phyloP scores from a whole-genome alignment of 257 asterid species.

The Coffea canephora region DNA sequence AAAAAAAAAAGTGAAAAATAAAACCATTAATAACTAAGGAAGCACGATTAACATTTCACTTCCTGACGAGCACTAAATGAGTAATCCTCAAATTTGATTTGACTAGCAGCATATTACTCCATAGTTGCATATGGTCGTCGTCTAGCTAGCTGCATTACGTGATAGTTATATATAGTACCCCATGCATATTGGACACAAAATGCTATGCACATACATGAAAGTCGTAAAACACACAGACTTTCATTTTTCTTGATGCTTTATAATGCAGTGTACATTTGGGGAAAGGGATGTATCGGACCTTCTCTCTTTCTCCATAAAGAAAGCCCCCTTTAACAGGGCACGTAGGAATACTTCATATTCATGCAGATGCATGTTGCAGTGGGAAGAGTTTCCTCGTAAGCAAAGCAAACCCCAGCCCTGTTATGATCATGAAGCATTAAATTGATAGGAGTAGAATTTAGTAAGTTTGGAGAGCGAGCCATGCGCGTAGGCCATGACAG shows the following conservation, averaged over 20 bases:
- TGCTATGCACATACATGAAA: slow-evolving; percentile 41
- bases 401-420: slow-evolving; percentile 15
- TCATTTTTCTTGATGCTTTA: slow-evolving; percentile 3
- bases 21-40: too few relatives aligned
- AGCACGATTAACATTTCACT: too few relatives aligned
- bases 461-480: slow-evolving; percentile 27
- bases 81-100: background rate
- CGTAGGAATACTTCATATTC: background rate
- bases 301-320: background rate
- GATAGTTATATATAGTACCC: background rate
- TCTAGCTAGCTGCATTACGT: background rate
- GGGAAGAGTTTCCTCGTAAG: slow-evolving; percentile 13
- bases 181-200: slow-evolving; percentile 28
- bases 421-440: background rate
- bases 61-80: background rate
- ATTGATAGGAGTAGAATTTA: background rate
- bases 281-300: background rate
- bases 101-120: background rate
- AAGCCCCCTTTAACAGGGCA: background rate
- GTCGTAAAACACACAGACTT: slow-evolving; percentile 21
- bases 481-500: slow-evolving; percentile 48
- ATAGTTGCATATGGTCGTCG: background rate
- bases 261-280: background rate
- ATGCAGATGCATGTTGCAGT: background rate
- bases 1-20: too few relatives aligned